These are phyloP conservation scores for Magnaporthiopsis incrustans DNA, from an alignment of 2,329 filamentous ascomycete genomes.

Conservation along the genomic window DNA sequence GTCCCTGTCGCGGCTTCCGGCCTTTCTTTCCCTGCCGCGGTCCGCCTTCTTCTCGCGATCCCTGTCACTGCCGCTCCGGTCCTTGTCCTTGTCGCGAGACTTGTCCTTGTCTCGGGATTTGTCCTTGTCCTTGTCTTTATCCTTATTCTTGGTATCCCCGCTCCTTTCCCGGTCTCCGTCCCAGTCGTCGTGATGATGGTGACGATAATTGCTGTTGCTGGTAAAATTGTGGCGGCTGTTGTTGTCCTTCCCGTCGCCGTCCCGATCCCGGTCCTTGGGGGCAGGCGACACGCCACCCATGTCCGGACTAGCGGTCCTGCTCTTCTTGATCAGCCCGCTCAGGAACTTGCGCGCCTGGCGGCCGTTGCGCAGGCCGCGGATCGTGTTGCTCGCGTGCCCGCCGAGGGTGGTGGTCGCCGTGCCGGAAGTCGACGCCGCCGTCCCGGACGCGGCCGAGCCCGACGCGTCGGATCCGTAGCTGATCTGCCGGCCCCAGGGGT, in stretches of 20 bases:
- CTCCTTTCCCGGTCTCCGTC: slow-evolving; percentile 3
- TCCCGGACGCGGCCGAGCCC: slow-evolving; percentile 4
- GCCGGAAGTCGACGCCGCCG: not conserved
- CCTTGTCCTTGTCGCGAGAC: slow-evolving; percentile 1
- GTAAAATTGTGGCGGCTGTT: slow-evolving; percentile 18
- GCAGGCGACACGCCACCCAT: slow-evolving; percentile 5
- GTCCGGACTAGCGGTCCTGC: slow-evolving; percentile 21
- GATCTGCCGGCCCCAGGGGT: slow-evolving; percentile 18
- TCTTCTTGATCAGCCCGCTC: slow-evolving; percentile 30
- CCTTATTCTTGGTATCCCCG: slow-evolving; percentile 15
- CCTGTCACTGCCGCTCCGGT: slow-evolving; percentile 11
- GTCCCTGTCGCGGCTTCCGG: not conserved
- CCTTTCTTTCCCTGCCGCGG: slow-evolving; percentile 3
- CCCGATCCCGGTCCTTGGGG: not conserved
- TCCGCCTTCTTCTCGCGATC: slow-evolving; percentile 1
- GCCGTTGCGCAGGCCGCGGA: slow-evolving; percentile 27
- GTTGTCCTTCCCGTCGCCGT: slow-evolving; percentile 1
- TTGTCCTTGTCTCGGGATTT: slow-evolving; percentile 12
- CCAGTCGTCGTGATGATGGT: slow-evolving; percentile 8
- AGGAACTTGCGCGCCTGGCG: slow-evolving; percentile 34
- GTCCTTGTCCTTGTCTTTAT: slow-evolving; percentile 14
- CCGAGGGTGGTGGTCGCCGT: not conserved
- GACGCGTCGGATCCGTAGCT: slow-evolving; percentile 24
- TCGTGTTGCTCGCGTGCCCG: slow-evolving; percentile 20
- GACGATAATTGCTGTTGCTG: not conserved